Base-by-base conservation (phyloP, 208 protist species). In the Leishmania amazonensis region DNA sequence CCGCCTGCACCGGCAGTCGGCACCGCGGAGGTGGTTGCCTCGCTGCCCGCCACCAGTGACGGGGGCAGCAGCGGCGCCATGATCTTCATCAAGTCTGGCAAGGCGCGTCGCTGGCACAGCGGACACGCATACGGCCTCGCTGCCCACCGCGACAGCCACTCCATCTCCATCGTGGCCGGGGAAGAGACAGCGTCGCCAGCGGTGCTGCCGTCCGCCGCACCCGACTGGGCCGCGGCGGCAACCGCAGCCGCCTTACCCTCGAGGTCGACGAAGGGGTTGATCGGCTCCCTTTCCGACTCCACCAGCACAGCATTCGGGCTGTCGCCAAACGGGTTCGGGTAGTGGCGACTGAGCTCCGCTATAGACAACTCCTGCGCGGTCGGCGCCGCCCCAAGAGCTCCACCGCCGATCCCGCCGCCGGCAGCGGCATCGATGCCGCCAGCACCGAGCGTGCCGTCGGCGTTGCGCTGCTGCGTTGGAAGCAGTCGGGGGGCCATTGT, bases 271-370 rank as follows among this genome's bases (percentile, higher is more conserved):
- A 97, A 97, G 1, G 94, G 94, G 80, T 97, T 97, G 6, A 96
- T 71, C 28, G 94, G 92, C 84, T 96, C 94, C 80, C 90, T 88
- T 78, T 91, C 88, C 51, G 88, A 78, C 84, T 96, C 89, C 85
- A 87, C 78, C 78, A 91, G 81, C 9, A 84, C 83, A 53, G 85
- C 90, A 81, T 94, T 93, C 9, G 89, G 83, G 15, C 89, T 93
- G 74, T 93, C 87, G 17, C 94, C 94, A 75, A 97, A 97, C 2
- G 94, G 94, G 81, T 97, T 97, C 9, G 92, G 88, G 77, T 93
- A 97, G 57, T 90, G 92, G 35, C 89, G 88, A n/a, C 87, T 87
- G n/a, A 88, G 76, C 86, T 97, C 90, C 51, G 86, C 87, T 15
- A 96, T 89, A 17, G 85, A 81, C 78, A 93, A 67, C 19, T 85